Percentiles rank a stretch among this genome's conserved stretches.
Evolutionary conservation across 495 filamentous ascomycete species (phyloP).

Genomic region (Penicillium lagena): DNA sequence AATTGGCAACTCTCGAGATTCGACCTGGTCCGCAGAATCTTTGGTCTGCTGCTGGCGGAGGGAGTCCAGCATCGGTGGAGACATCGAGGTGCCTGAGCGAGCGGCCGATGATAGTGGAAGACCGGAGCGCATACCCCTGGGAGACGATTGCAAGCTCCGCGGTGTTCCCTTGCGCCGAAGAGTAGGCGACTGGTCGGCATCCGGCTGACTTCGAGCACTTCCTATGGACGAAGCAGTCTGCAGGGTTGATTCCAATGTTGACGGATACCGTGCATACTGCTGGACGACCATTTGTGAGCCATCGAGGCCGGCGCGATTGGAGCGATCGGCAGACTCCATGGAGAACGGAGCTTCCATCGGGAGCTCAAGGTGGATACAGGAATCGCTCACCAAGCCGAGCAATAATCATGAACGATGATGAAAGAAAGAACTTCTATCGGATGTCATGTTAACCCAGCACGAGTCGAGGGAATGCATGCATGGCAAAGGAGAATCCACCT

Average conservation of each 20-base stretch:
- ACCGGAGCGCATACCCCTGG: conserved; percentile 26
- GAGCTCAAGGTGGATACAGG: neutral
- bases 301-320: conserved; percentile 23
- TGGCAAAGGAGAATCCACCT: conserved; percentile 15
- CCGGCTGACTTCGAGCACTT: conserved; percentile 35
- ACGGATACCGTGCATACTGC: conserved; percentile 39
- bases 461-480: neutral
- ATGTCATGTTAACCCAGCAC: no score
- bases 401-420: neutral
- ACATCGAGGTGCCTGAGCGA: conserved; percentile 35
- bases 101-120: conserved; percentile 21
- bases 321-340: conserved; percentile 25
- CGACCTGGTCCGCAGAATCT: conserved; percentile 29
- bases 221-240: conserved; percentile 39
- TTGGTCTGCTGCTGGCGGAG: conserved; percentile 24
- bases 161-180: conserved; percentile 39
- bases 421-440: no score
- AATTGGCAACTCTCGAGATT: conserved; percentile 53
- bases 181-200: conserved; percentile 31
- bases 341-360: conserved; percentile 27
- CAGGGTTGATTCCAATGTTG: conserved; percentile 30
- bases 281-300: conserved; percentile 33
- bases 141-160: conserved; percentile 38
- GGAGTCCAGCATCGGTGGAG: conserved; percentile 33
- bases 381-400: neutral